phyloP scores from a whole-genome alignment of 2,329 filamentous ascomycete genomes.

The Amesomyces nigricolor region DNA sequence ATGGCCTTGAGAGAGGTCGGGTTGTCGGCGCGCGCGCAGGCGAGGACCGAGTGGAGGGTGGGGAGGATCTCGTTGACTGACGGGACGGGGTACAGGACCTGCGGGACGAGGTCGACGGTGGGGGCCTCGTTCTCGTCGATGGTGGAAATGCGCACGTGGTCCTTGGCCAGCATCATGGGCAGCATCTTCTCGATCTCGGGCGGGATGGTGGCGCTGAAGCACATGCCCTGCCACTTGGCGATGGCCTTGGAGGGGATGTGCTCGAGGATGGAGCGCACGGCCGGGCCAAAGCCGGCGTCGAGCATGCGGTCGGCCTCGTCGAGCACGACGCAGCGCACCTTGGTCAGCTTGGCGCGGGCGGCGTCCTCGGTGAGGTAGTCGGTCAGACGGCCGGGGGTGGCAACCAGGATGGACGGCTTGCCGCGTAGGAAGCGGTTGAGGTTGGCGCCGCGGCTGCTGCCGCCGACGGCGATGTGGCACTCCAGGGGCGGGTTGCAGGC shows the following conservation, averaged over 20 bases:
- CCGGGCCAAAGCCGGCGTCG: conserved; percentile 78
- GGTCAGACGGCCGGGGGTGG: conserved; percentile 71
- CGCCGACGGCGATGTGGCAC: conserved; percentile 75
- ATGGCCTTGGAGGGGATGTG: conserved; percentile 58
- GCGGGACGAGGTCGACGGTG: conserved; percentile 71
- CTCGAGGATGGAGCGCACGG: conserved; percentile 69
- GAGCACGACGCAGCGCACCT: conserved; percentile 72
- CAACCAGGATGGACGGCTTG: conserved; percentile 69
- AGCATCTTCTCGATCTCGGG: conserved; percentile 74
- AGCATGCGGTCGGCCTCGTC: conserved; percentile 79
- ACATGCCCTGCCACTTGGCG: conserved; percentile 63
- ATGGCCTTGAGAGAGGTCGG: conserved; percentile 70
- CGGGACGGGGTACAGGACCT: conserved; percentile 63
- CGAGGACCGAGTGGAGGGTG: conserved; percentile 53
- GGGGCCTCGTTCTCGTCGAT: conserved; percentile 68
- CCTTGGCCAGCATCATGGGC: conserved; percentile 57
- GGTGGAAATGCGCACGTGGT: conserved; percentile 78
- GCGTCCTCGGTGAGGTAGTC: conserved; percentile 71
- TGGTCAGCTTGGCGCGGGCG: conserved; percentile 58
- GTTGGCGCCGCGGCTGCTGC: conserved; percentile 66
- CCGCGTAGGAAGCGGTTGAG: conserved; percentile 65
- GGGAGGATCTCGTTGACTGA: conserved; percentile 62
- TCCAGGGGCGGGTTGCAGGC: conserved; percentile 62
- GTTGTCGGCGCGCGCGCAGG: conserved; percentile 36
- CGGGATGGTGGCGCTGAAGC: conserved; percentile 81